Percentiles rank a stretch among this genome's conserved stretches.
Evolutionary conservation across 768 basidiomycete genomes (phyloP).

Genomic region (Serendipita indica): DNA sequence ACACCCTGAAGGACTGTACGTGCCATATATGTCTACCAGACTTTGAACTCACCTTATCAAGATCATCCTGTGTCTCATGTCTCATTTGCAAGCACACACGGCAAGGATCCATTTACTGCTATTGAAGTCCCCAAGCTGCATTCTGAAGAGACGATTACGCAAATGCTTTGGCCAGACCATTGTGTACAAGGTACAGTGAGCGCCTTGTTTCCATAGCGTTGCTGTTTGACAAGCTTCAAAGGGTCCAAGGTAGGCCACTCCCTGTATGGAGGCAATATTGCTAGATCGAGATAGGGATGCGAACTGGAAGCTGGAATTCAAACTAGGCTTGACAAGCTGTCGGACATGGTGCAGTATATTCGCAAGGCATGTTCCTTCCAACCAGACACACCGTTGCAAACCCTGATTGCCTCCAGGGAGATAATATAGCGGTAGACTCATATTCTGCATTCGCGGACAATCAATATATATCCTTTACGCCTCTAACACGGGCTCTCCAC

Average conservation of each 20-base stretch:
- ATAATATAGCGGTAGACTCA: conserved; percentile 45
- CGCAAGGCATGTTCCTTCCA: conserved; percentile 20
- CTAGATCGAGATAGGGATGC: conserved; percentile 33
- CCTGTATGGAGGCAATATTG: not conserved
- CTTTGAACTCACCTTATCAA: conserved; percentile 9
- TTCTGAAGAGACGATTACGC: conserved; percentile 23
- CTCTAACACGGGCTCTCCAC: conserved; percentile 31
- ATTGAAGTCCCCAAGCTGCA: conserved; percentile 21
- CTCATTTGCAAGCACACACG: conserved; percentile 49
- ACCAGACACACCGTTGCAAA: not conserved
- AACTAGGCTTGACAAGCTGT: conserved; percentile 30
- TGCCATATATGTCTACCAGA: not conserved
- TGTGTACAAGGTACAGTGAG: conserved; percentile 39
- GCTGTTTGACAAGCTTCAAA: not conserved
- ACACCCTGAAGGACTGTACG: conserved; percentile 23
- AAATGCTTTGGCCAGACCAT: conserved; percentile 71
- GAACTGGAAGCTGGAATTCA: conserved; percentile 44
- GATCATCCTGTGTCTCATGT: conserved; percentile 39
- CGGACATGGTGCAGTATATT: conserved; percentile 17
- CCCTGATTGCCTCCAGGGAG: conserved; percentile 27
- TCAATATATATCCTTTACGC: conserved; percentile 33
- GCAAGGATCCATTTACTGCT: conserved; percentile 28
- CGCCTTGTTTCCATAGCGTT: not conserved
- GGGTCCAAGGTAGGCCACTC: not conserved
- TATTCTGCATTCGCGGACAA: conserved; percentile 69